Percentiles rank a stretch among this genome's conserved stretches.
Evolutionary conservation across 306 rosid species (phyloP).

Genomic region (Dalbergia cultrata): DNA sequence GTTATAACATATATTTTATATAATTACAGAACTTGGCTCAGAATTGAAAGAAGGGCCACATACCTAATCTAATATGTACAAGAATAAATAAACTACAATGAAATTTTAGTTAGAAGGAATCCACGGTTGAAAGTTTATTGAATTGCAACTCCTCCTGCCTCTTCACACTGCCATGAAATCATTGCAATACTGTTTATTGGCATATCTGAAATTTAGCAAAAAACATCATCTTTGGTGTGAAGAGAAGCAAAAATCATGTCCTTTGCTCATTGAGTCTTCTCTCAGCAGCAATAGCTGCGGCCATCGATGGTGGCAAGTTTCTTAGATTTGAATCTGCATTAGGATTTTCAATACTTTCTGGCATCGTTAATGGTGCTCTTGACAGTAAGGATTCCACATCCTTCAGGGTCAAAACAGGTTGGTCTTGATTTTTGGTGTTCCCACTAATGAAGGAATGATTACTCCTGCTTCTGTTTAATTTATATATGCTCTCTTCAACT

Average conservation of each 20-base stretch:
- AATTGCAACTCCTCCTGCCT: constrained; percentile 40
- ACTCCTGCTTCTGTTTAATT: constrained; percentile 80
- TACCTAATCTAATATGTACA: constrained; percentile 41
- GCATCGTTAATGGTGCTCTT: constrained; percentile 53
- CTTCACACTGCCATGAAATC: constrained; percentile 28
- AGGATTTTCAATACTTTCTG: constrained; percentile 59
- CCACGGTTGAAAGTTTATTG: constrained; percentile 14
- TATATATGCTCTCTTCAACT: constrained; percentile 90
- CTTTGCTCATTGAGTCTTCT: constrained; percentile 71
- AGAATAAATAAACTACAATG: constrained; percentile 23
- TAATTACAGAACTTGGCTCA: neutral
- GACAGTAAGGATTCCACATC: constrained; percentile 81
- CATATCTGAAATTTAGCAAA: constrained; percentile 16
- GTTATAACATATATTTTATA: constrained; percentile 13
- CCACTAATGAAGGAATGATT: constrained; percentile 74
- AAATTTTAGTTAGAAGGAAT: constrained; percentile 39
- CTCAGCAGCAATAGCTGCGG: constrained; percentile 92
- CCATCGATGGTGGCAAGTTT: constrained; percentile 83
- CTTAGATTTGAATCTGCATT: constrained; percentile 57
- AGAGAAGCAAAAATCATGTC: constrained; percentile 47
- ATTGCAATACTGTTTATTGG: constrained; percentile 12
- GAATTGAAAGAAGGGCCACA: neutral
- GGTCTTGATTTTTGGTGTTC: constrained; percentile 85
- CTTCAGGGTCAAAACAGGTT: constrained; percentile 78
- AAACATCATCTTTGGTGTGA: constrained; percentile 5